Evolutionary conservation across 2,329 filamentous ascomycete genomes (phyloP), one percentile per base, ranked within the genome.

Genomic region (Epichloe gansuensis): DNA sequence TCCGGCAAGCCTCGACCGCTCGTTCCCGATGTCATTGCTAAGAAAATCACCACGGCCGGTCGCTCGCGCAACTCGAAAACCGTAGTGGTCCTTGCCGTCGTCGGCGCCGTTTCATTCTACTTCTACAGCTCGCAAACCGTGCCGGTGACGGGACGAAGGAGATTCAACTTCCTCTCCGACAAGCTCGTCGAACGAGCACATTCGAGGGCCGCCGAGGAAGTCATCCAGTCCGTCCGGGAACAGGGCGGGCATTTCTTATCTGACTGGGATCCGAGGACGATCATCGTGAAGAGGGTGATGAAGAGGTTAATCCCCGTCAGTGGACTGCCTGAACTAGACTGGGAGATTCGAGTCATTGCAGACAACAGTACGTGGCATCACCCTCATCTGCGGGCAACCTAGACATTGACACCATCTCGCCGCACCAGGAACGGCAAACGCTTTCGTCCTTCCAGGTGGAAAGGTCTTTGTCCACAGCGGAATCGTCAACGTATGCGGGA

Each of bases 381-480:
- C 7, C 4, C 28, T 28, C 25, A 28, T 31, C 31, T 11, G 8
- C 31, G 28, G 28, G 28, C 28, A 8, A 31, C 28, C 7, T 31
- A 4, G 8, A 4, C 5, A 13, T 7, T 44, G 5, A 44, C 42
- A 12, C 17, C 17, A 31, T 11, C 7, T 9, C 46, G 5, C 8
- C 5, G 11, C 34, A 37, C n/a, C 49, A 75, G 71, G 61, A 42
- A 77, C 76, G 41, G 74, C 76, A 57, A 91, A 91, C 60, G 87
- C 87, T 0, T 89, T 91, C 62, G 86, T 91, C 1, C 75, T 89
- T 5, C 86, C 87, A 0, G 86, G 82, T 4, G 86, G 86, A 25
- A 89, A 90, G 60, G 86, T 91, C 0, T 91, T 91, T 63, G 86
- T 91, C 2, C 85, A 82, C 62, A 84, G 80, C 57, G 86, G 87